Conservation (phyloP, 352 stramenopile species). For the Pythium sukuiense region DNA sequence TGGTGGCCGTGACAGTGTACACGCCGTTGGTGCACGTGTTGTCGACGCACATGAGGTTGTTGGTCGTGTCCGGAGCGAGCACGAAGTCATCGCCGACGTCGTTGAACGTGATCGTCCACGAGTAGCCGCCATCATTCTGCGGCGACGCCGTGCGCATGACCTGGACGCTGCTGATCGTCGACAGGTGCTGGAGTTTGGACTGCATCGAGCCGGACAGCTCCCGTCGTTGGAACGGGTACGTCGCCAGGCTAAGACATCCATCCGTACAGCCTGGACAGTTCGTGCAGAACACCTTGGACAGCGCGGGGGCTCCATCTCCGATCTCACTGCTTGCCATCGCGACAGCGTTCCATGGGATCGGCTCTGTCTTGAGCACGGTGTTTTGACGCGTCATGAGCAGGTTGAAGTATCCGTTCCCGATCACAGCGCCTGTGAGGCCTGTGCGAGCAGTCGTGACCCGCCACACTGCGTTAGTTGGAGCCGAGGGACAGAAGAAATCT, state of each 20-base stretch:
- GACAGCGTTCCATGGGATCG: conserved; percentile 93
- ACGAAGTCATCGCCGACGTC: conserved; percentile 83
- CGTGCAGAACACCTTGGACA: conserved; percentile 67
- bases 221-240: conserved; percentile 32
- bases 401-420: conserved; percentile 57
- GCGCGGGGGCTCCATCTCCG: conserved; percentile 34
- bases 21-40: conserved; percentile 22
- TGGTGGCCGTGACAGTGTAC: conserved; percentile 52
- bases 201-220: conserved; percentile 69
- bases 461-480: conserved; percentile 61
- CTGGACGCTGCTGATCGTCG: conserved; percentile 60
- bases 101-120: conserved; percentile 91
- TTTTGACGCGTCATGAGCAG: conserved; percentile 55
- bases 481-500: conserved; percentile 63
- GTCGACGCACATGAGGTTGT: conserved; percentile 31
- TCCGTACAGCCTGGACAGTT: conserved; percentile 43
- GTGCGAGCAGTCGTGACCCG: conserved; percentile 39
- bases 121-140: conserved; percentile 55
- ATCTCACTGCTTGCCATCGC: conserved; percentile 81
- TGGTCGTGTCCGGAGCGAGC: conserved; percentile 34
- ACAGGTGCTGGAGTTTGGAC: conserved; percentile 64
- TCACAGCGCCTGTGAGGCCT: conserved; percentile 28
- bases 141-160: conserved; percentile 62
- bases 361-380: conserved; percentile 49
- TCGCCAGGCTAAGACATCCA: conserved; percentile 26